Base-by-base conservation (phyloP, 1,139 yeast species). In the Wickerhamomyces sp. region DNA sequence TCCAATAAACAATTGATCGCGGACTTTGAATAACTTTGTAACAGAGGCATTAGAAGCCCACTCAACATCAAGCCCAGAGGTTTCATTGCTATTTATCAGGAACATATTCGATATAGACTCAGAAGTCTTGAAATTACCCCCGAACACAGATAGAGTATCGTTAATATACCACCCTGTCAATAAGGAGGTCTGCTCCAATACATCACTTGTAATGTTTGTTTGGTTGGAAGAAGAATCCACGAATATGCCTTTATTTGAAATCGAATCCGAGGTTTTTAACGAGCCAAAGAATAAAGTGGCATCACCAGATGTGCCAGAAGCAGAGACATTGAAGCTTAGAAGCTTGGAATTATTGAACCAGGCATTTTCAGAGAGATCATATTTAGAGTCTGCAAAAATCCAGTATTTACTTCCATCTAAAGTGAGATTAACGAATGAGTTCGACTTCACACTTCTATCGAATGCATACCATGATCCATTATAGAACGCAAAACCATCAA, bases 71-170 rank as follows among this genome's bases (percentile, higher is more conserved):
- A 60, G 29, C 7, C 58, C 61, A 56, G 60, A 46, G 0, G 67
- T 51, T 7, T 49, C 45, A 7, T 63, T 55, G 6, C 48, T 51
- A 8, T 52, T 39, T 17, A 55, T 45, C 36, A 71, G 59, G 9
- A 67, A 54, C 36, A 81, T 49, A 41, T 80, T 71, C 2, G 70
- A 39, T 9, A 50, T 40, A 10, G 49, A 51, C 1, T 51, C 41
- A 9, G 54, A 47, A 5, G 59, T 54, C 9, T 38, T 47, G 37
- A 83, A 76, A 1, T 60, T 56, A 20, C 81, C 82, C 14, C 84
- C 89, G 35, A 82, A 52, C 1, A 76, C 71, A 37, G 81, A 66
- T 5, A 72, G 46, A 0, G 78, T 56, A 17, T 63, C 63, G 52
- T 81, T 81, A 31, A 82, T 65, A 14, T 63, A 70, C 25, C 61